Evolutionary conservation across 2,329 filamentous ascomycete species (phyloP), one percentile per base, ranked within the genome.

Genomic region (Colletotrichum orchidophilum): DNA sequence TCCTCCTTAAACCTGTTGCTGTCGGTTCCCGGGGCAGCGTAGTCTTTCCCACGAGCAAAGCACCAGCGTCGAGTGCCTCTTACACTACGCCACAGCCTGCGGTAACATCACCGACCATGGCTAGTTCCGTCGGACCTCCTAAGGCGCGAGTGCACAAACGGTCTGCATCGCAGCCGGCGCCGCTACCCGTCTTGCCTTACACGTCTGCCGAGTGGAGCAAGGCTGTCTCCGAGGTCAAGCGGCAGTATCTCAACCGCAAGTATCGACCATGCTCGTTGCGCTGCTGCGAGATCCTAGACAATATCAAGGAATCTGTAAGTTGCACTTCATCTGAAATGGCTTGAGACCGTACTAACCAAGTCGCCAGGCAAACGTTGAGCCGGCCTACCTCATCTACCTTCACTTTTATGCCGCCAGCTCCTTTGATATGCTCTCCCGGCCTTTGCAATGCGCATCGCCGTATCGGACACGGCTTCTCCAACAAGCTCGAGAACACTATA

Each of bases 351-450:
- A 55, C 70, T 77, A 74, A 77, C 69, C 59, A 65, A 18, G 62
- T 46, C 27, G 5, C 0, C n/a, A 78, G 77, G 81, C 81, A 13
- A 76, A 81, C 29, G 80, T 87, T 24, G 86, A 89, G 75, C 86
- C 87, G 2, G 80, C 87, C 7, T 86, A 90, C 75, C 81, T 89
- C 39, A 87, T 90, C 73, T 90, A 89, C 71, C 82, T 91, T 6
- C 85, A 89, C 76, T 90, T 90, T 77, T 91, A 90, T 72, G 88
- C 88, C n/a, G 88, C 88, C 24, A 86, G 83, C n/a, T 86, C 88
- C 15, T 83, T 88, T 52, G 88, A 90, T 75, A 86, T 87, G 81
- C 87, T 87, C 74, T 87, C 87, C 1, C 83, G 84, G 31, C 81
- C 83, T 42, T 79, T 89, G 8, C 83, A 83, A 18, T 78, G 82